These are phyloP conservation scores for Pseudonitzschia delicatissima DNA, from an alignment of 108 stramenopile species.

Conservation along the genomic window DNA sequence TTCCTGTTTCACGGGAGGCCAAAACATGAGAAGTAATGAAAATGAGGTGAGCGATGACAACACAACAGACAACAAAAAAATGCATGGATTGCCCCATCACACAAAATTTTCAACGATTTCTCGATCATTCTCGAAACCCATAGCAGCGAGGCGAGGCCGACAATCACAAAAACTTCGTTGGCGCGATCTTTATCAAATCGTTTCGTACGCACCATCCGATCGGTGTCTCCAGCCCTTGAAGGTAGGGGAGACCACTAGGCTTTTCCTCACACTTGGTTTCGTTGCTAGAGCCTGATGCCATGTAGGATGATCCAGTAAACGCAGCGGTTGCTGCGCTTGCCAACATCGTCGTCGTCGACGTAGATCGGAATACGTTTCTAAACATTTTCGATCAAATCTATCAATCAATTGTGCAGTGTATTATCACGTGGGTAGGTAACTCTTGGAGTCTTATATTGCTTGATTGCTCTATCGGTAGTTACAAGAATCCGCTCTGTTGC, in stretches of 20 bases:
- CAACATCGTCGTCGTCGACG: conserved; percentile 23
- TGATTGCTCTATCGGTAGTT: no score
- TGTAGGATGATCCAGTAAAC: conserved; percentile 24
- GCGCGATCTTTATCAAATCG: neutral
- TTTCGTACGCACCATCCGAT: conserved; percentile 31
- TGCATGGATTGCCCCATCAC: neutral
- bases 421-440: no score
- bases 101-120: conserved; percentile 1
- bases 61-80: neutral
- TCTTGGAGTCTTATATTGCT: no score
- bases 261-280: conserved; percentile 11
- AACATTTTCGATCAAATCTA: conserved; percentile 34
- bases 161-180: no score
- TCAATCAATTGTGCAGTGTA: no score
- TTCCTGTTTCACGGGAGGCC: neutral
- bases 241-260: conserved; percentile 16
- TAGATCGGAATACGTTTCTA: conserved; percentile 32
- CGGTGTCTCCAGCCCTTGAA: conserved; percentile 36
- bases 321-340: conserved; percentile 36
- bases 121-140: no score
- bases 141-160: no score
- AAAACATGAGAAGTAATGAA: neutral
- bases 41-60: neutral
- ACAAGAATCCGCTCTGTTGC: no score
- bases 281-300: neutral